phyloP scores from a whole-genome alignment of 179 eudicot species.

The Spinacia oleracea region DNA sequence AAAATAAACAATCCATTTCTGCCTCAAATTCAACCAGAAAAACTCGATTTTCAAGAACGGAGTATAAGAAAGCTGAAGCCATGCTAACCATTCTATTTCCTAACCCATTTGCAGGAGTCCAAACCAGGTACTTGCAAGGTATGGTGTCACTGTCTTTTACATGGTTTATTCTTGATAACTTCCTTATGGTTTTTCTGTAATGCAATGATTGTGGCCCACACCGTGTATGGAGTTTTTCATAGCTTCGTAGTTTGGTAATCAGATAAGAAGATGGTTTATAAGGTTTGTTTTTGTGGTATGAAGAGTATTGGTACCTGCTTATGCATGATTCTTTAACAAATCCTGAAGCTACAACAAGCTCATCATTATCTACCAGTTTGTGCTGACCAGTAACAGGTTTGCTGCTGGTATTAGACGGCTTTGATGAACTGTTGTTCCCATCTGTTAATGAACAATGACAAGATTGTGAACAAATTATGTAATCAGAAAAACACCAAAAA shows the following conservation, averaged over 20 bases:
- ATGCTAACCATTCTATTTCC: conserved; percentile 72
- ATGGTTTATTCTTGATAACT: conserved; percentile 17
- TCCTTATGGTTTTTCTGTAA: conserved; percentile 19
- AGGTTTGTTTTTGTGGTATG: conserved; percentile 26
- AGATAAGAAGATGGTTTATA: conserved; percentile 38
- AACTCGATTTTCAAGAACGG: conserved; percentile 68
- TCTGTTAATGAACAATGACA: not conserved
- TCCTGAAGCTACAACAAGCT: conserved; percentile 12
- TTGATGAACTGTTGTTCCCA: conserved; percentile 11
- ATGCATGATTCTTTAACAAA: conserved; percentile 34
- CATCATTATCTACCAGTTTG: conserved; percentile 18
- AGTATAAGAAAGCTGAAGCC: conserved; percentile 69
- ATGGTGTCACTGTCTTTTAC: not conserved
- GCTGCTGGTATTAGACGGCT: not conserved
- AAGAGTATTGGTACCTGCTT: conserved; percentile 33
- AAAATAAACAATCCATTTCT: conserved; percentile 57
- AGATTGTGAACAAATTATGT: not conserved
- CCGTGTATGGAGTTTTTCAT: conserved; percentile 35
- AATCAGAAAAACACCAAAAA: not conserved
- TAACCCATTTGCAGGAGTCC: conserved; percentile 68
- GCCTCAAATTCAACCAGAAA: conserved; percentile 62
- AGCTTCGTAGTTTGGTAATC: conserved; percentile 32
- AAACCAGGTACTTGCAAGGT: conserved; percentile 63
- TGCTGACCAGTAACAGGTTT: not conserved
- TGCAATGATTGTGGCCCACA: conserved; percentile 36